Evolutionary conservation across 768 basidiomycete genomes (phyloP), one percentile per base, ranked within the genome.

Genomic region (Mycena epipterygia): DNA sequence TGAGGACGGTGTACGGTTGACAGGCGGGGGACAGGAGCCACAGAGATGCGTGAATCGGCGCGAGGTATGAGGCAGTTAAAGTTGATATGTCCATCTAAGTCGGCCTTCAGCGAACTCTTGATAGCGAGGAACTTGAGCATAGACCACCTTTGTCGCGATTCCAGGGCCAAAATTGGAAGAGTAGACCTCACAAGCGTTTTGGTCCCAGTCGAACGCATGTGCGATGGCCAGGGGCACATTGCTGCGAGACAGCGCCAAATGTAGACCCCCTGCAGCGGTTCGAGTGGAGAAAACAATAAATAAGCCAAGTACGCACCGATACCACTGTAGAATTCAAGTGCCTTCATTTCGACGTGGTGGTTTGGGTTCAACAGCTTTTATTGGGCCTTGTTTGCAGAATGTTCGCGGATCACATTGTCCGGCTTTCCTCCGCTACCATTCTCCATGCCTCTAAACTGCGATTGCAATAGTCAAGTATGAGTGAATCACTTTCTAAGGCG

Each of bases 151-250:
- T 75, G 80, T 78, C 19, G 88, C 85, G 32, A 88, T 75, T 27
- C 82, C 75, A 12, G 75, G 58, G 8, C 88, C 87, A 76, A 89
- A 81, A 79, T 95, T 94, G 23, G 86, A 84, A 23, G 79, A 80
- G 78, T 95, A 95, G 21, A 93, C 93, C 62, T 85, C 85, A 73
- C 90, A 91, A 39, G 93, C 93, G 23, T 83, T 84, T 73, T 89
- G 92, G 81, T 95, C 93, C 93, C 93, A 94, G 78, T 95, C 94
- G 76, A 91, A 94, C n/a, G 94, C 93, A 69, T 86, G 87, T 7
- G 90, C 81, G 35, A 93, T 84, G 0, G 79, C 73, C 6, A 83
- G 89, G 23, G 82, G 73, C 51, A 88, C 80, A 13, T 73, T 76
- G 73, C 89, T 90, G 58, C 88, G 85, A 51, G 81, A 75, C 21